Evolutionary conservation across 2,329 filamentous ascomycete species (phyloP).

Genomic region (Cordyceps tenuipes): DNA sequence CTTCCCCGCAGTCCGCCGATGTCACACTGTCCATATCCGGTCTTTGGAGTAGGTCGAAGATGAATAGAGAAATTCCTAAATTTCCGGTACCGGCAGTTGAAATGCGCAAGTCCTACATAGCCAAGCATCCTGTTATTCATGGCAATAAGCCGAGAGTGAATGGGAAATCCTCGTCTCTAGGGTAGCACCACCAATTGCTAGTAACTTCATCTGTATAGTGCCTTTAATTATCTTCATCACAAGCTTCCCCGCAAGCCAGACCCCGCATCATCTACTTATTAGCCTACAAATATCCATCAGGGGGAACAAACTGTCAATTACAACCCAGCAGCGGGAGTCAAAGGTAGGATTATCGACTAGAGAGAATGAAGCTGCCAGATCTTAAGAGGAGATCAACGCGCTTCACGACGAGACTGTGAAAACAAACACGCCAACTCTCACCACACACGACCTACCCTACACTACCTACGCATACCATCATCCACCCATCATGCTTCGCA

Average conservation of each 20-base stretch:
- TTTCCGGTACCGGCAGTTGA: neutral
- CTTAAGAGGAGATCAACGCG: neutral
- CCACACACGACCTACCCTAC: neutral
- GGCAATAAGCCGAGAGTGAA: neutral
- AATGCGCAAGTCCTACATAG: neutral
- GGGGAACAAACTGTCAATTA: neutral
- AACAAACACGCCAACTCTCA: too few relatives aligned
- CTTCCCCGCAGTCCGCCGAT: neutral
- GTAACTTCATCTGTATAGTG: too few relatives aligned
- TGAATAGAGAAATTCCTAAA: neutral
- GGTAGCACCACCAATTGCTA: too few relatives aligned
- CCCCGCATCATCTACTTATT: neutral
- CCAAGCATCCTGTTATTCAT: neutral
- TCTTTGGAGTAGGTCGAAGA: neutral
- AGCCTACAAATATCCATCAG: neutral
- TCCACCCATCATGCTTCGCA: constrained; percentile 11
- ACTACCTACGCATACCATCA: neutral
- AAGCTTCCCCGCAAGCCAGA: neutral
- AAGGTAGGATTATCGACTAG: neutral
- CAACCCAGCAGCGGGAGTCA: neutral
- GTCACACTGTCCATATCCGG: neutral
- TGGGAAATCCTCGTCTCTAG: too few relatives aligned
- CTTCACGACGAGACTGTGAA: too few relatives aligned
- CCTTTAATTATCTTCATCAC: too few relatives aligned
- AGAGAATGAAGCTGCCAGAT: neutral